A percentile compares a stretch with the other conserved stretches of the same genome.
These are phyloP conservation scores for Plectosphaerella cucumerina DNA, from an alignment of 2,329 filamentous ascomycete species.

Conservation along the genomic window DNA sequence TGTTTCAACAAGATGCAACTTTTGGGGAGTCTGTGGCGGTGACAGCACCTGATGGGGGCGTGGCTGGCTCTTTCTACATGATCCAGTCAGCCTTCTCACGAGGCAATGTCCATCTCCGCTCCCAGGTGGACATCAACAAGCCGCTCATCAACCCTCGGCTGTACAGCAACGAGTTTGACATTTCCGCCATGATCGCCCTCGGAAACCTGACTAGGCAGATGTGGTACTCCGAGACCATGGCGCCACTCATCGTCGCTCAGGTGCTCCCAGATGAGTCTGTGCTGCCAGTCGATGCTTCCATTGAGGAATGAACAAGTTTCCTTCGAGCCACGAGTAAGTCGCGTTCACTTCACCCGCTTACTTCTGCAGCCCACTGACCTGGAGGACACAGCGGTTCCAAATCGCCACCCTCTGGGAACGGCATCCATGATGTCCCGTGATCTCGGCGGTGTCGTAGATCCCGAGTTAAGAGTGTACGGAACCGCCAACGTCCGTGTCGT, in stretches of 20 bases:
- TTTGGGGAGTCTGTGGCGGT: conserved; percentile 33
- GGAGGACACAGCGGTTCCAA: too few relatives aligned
- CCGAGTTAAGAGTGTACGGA: conserved; percentile 24
- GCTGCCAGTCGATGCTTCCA: conserved; percentile 23
- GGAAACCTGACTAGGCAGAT: conserved; percentile 24
- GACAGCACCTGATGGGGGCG: conserved; percentile 3
- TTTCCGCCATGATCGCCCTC: conserved; percentile 19
- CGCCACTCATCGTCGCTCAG: conserved; percentile 17
- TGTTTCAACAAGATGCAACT: conserved; percentile 40
- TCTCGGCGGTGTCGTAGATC: conserved; percentile 25
- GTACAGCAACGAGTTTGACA: conserved; percentile 29
- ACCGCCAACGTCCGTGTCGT: conserved; percentile 19
- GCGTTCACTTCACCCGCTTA: too few relatives aligned
- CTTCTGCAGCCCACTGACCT: too few relatives aligned
- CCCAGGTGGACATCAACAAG: conserved; percentile 21
- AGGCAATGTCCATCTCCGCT: conserved; percentile 33
- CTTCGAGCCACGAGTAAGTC: conserved; percentile 12
- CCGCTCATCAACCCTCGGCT: conserved; percentile 34
- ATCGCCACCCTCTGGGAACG: too few relatives aligned
- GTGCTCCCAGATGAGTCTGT: conserved; percentile 15
- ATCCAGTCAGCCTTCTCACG: conserved; percentile 32
- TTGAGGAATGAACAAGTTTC: conserved; percentile 21
- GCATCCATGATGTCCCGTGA: conserved; percentile 8
- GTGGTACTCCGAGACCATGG: conserved; percentile 17
- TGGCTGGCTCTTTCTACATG: conserved; percentile 32